A percentile compares a stretch with the other conserved stretches of the same genome.
Evolutionary conservation across 495 filamentous ascomycete species (phyloP).

Genomic region (Penicillium daleae): DNA sequence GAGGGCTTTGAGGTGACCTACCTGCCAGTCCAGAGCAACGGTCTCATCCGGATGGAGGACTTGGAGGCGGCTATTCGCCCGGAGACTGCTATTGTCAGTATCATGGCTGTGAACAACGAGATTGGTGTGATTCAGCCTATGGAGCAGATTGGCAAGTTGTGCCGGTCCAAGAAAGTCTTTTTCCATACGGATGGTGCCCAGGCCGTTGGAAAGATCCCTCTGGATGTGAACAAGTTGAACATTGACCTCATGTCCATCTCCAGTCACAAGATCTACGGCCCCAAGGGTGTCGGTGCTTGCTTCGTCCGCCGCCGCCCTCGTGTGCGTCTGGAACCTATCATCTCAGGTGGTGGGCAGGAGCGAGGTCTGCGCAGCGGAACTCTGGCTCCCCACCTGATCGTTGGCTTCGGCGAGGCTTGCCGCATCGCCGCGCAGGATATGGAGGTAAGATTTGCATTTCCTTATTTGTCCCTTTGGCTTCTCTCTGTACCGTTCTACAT

Average conservation of each 20-base stretch:
- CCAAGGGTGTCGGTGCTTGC: constrained; percentile 95
- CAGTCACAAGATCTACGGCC: constrained; percentile 98
- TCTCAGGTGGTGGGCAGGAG: constrained; percentile 95
- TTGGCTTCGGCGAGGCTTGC: constrained; percentile 95
- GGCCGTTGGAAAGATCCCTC: constrained; percentile 94
- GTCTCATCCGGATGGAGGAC: constrained; percentile 80
- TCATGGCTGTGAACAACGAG: constrained; percentile 99
- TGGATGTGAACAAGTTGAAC: constrained; percentile 96
- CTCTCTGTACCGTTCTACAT: constrained; percentile 15
- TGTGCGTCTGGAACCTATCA: constrained; percentile 93
- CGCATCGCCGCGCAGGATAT: constrained; percentile 88
- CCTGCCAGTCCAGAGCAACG: constrained; percentile 82
- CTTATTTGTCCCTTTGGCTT: constrained; percentile 7
- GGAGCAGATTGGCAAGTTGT: constrained; percentile 90
- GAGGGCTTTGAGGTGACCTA: constrained; percentile 97
- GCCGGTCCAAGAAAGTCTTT: constrained; percentile 89
- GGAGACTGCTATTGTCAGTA: constrained; percentile 88
- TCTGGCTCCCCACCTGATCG: constrained; percentile 82
- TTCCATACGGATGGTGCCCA: constrained; percentile 99
- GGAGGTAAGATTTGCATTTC: constrained; percentile 64
- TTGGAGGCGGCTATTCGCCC: constrained; percentile 90
- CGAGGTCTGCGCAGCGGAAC: constrained; percentile 92
- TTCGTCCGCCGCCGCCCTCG: constrained; percentile 89
- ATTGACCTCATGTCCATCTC: constrained; percentile 98
- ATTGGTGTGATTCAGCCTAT: constrained; percentile 97